Evolutionary conservation across 2,329 filamentous ascomycete genomes (phyloP).

Genomic region (Neofusicoccum cordaticola): DNA sequence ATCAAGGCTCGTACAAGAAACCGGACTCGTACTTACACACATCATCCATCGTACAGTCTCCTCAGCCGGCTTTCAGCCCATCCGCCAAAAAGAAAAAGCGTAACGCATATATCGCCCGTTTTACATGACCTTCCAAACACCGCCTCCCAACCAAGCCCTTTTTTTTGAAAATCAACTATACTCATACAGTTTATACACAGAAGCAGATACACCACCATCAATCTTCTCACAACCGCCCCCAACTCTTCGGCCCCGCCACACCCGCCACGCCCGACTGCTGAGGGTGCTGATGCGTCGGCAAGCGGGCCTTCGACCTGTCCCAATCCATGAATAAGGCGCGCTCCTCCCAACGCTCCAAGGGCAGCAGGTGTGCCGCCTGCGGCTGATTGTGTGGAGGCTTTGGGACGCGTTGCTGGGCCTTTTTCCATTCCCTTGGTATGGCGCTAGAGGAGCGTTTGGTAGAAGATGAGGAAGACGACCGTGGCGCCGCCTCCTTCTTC

Average conservation of each 20-base stretch:
- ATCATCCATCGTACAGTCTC: too few species aligned
- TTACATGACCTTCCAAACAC: not conserved
- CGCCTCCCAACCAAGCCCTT: not conserved
- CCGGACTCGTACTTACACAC: too few species aligned
- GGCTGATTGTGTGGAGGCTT: constrained; percentile 1
- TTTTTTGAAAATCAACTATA: not conserved
- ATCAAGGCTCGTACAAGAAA: not conserved
- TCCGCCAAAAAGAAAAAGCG: not conserved
- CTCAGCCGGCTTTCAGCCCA: too few species aligned
- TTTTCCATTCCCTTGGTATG: not conserved
- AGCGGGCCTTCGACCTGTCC: not conserved
- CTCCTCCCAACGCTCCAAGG: not conserved
- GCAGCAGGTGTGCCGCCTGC: not conserved
- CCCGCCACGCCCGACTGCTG: not conserved
- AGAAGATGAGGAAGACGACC: not conserved
- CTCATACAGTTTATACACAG: not conserved
- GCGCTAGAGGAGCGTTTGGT: not conserved
- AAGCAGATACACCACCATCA: too few species aligned
- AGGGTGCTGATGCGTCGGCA: not conserved
- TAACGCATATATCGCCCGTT: not conserved
- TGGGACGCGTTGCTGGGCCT: not conserved
- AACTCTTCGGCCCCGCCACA: not conserved
- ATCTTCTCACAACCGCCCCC: not conserved
- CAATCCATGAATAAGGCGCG: not conserved
- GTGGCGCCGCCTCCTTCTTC: not conserved